These are phyloP conservation scores for Porogramme epimiltina DNA, from an alignment of 1,284 basidiomycete species.

Conservation along the genomic window DNA sequence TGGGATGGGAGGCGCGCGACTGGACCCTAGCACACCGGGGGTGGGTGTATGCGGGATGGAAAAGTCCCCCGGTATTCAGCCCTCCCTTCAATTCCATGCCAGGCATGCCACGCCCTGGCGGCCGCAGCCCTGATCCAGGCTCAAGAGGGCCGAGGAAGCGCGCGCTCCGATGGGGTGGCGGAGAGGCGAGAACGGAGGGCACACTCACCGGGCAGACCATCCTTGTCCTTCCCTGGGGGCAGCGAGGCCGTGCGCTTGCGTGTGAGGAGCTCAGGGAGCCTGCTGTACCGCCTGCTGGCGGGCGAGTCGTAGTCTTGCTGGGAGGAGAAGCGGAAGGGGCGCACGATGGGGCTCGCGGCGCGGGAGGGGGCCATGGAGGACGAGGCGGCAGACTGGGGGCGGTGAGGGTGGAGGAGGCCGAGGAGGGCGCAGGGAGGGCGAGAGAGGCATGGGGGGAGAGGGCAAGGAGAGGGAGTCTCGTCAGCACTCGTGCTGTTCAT, in stretches of 20 bases:
- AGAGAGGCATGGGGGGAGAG: slow-evolving; percentile 9
- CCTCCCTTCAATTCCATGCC: no score
- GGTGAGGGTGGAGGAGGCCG: slow-evolving; percentile 8
- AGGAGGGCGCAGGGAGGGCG: not conserved
- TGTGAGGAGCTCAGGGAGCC: slow-evolving; percentile 17
- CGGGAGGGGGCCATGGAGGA: slow-evolving; percentile 11
- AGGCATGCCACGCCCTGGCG: no score
- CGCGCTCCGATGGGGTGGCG: slow-evolving; percentile 10
- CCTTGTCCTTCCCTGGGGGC: slow-evolving; percentile 17
- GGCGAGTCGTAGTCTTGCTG: slow-evolving; percentile 12
- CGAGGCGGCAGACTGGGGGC: slow-evolving; percentile 16
- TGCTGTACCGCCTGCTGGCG: slow-evolving; percentile 16
- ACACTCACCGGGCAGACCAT: slow-evolving; percentile 13
- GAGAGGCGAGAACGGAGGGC: not conserved
- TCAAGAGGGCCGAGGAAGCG: not conserved
- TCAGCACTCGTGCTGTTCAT: slow-evolving; percentile 19
- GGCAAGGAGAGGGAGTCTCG: slow-evolving; percentile 14
- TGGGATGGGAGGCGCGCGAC: no score
- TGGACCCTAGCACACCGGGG: no score
- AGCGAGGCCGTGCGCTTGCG: slow-evolving; percentile 21
- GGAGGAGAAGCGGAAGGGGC: slow-evolving; percentile 15
- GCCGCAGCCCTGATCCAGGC: no score
- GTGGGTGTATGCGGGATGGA: no score
- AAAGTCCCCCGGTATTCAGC: no score
- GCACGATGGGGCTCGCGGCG: slow-evolving; percentile 12